Evolutionary conservation across 495 filamentous ascomycete species (phyloP).

Genomic region (Corynascus novoguineensis): DNA sequence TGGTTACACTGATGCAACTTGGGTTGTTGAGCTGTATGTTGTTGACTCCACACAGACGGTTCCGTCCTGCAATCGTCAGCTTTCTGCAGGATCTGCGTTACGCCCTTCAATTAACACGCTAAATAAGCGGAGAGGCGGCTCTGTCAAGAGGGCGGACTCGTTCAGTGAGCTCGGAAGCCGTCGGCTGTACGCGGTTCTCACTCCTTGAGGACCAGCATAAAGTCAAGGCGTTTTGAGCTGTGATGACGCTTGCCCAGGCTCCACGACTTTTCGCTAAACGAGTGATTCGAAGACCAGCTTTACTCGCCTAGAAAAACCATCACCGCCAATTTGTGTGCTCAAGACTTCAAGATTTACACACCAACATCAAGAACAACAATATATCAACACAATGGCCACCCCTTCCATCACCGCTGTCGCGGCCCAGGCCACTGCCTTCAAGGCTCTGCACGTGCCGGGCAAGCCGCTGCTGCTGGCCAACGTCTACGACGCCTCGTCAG

Average conservation of each 20-base stretch:
- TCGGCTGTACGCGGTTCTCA: neutral
- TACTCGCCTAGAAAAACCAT: no score
- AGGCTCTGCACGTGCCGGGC: slow-evolving; percentile 44
- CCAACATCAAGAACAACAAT: neutral
- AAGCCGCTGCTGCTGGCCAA: slow-evolving; percentile 50
- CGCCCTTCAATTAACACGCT: neutral
- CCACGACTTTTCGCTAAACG: no score
- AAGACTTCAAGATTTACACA: no score
- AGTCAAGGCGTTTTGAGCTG: no score
- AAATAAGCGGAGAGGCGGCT: neutral
- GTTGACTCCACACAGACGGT: neutral
- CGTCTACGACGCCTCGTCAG: slow-evolving; percentile 46
- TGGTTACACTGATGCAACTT: neutral
- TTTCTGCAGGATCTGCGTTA: neutral
- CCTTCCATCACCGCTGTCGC: slow-evolving; percentile 19
- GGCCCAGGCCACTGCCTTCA: slow-evolving; percentile 23
- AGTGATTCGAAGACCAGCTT: no score
- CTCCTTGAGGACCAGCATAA: neutral
- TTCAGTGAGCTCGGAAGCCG: neutral
- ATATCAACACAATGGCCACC: neutral
- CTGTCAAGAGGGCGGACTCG: neutral
- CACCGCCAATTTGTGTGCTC: neutral
- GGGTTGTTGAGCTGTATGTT: no score
- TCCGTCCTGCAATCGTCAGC: neutral
- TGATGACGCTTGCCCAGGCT: no score